Base-by-base conservation (phyloP, 2,329 filamentous ascomycete species). In the Aspergillus sp. region DNA sequence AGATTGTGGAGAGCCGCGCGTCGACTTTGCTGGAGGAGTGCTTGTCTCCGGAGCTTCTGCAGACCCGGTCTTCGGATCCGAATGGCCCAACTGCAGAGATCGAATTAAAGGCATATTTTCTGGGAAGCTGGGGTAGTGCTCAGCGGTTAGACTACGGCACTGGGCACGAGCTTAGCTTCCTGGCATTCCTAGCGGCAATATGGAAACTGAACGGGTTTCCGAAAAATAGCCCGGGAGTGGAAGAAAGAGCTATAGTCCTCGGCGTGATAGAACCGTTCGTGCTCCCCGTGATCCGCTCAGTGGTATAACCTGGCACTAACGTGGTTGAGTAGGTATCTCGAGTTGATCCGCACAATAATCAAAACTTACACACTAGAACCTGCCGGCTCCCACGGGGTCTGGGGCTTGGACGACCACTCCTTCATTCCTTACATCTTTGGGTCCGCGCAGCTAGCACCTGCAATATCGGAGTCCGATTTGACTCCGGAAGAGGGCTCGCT, bases 341-440 rank as follows among this genome's bases (percentile, higher is more conserved):
- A 78, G 29, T 86, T 97, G 2, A 79, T 96, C 43, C 87, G 94
- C 36, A 85, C 82, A 40, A 80, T 99, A 9, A 97, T 99, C 62
- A 78, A 90, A 47, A 93, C 87, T 2, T 99, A 97, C 70, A 97
- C 87, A 0, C 83, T 99, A 17, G 94, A 99, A 68, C 94, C 94
- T 3, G 94, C 94, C 5, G 94, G 94, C 2, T 96, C 93, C 1
- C 94, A 97, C 68, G 94, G 94, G 3, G 94, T 99, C 17, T 99
- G 94, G 94, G 94, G 94, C 17, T 80, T 99, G n/a, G 94, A 99
- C 68, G 94, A 99, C 70, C 93, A 99, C 73, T 92, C 86, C 7
- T 97, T 99, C 70, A 72, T 94, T 21, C 89, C 94, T 0, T 99
- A 97, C 71, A 90, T 99, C 52, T 92, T 97, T 58, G 94, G 94